Percentiles rank a stretch among this genome's conserved stretches.
phyloP scores from a whole-genome alignment of 2,329 filamentous ascomycete species.

The Phoma herbarum region DNA sequence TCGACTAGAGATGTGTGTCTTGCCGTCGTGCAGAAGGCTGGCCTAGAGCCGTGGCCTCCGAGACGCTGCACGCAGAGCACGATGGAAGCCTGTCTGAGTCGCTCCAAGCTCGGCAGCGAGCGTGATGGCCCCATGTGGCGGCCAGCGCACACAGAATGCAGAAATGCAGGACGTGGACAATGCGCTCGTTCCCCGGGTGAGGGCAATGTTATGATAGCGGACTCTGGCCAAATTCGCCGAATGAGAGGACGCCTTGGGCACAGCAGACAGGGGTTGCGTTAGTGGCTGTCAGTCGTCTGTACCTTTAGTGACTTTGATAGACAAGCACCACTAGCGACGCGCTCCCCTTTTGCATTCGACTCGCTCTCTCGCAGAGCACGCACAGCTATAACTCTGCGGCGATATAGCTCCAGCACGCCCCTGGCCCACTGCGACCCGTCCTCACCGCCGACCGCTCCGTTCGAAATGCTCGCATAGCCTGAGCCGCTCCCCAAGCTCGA shows the following conservation, averaged over 20 bases:
- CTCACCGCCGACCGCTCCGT: slow-evolving; percentile 17
- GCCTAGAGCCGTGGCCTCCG: background rate
- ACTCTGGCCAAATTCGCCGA: slow-evolving; percentile 2
- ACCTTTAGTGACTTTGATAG: slow-evolving; percentile 9
- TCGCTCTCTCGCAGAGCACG: slow-evolving; percentile 10
- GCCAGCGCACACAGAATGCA: slow-evolving; percentile 18
- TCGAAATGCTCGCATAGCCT: slow-evolving; percentile 42
- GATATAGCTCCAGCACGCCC: slow-evolving; percentile 26
- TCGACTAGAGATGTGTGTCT: slow-evolving; percentile 7
- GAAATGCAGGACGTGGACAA: slow-evolving; percentile 17
- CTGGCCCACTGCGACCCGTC: slow-evolving; percentile 16
- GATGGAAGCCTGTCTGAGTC: background rate
- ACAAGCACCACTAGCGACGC: slow-evolving; percentile 15
- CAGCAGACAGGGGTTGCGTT: slow-evolving; percentile 20
- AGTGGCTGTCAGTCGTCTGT: slow-evolving; percentile 13
- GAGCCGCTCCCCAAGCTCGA: slow-evolving; percentile 37
- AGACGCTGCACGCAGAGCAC: background rate
- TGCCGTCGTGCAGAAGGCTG: slow-evolving; percentile 14
- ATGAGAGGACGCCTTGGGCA: slow-evolving; percentile 19
- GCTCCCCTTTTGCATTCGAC: slow-evolving; percentile 20
- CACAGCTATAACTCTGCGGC: slow-evolving; percentile 6
- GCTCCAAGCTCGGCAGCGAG: background rate
- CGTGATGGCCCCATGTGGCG: background rate
- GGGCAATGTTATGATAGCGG: slow-evolving; percentile 29
- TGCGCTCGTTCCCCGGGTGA: slow-evolving; percentile 29